These are phyloP conservation scores for Penicillium psychrofluorescens DNA, from an alignment of 495 filamentous ascomycete species.

Conservation along the genomic window DNA sequence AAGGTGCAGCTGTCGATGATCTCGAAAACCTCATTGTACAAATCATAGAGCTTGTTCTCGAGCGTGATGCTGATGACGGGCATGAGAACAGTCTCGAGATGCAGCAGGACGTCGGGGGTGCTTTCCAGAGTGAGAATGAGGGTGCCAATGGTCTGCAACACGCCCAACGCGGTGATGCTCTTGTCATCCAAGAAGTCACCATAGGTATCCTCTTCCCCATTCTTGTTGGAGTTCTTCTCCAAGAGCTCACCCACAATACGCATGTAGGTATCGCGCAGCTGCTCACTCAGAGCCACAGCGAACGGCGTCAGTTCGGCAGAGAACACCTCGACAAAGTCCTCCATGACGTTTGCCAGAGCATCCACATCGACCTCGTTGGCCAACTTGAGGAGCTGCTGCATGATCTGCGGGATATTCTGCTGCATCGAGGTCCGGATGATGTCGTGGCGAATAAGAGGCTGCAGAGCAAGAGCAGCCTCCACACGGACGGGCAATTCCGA, in stretches of 20 bases:
- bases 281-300: conserved; percentile 94
- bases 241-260: conserved; percentile 87
- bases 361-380: conserved; percentile 95
- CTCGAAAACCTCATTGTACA: conserved; percentile 97
- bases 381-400: conserved; percentile 95
- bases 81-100: conserved; percentile 93
- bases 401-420: conserved; percentile 97
- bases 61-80: conserved; percentile 92
- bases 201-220: conserved; percentile 63
- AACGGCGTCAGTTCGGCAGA: conserved; percentile 93
- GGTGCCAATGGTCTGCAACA: conserved; percentile 95
- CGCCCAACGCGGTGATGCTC: conserved; percentile 93
- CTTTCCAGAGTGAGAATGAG: conserved; percentile 94
- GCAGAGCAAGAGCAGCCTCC: conserved; percentile 87
- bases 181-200: conserved; percentile 96
- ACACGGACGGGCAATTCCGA: conserved; percentile 85
- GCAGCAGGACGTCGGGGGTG: conserved; percentile 86
- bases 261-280: conserved; percentile 92
- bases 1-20: conserved; percentile 99
- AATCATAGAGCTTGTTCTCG: conserved; percentile 93
- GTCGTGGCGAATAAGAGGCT: conserved; percentile 92
- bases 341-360: conserved; percentile 97
- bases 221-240: conserved; percentile 68
- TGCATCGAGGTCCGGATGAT: conserved; percentile 91
- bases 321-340: conserved; percentile 98